Evolutionary conservation across 169 alveolate species (phyloP).

Genomic region (Cryptosporidium tyzzeri): DNA sequence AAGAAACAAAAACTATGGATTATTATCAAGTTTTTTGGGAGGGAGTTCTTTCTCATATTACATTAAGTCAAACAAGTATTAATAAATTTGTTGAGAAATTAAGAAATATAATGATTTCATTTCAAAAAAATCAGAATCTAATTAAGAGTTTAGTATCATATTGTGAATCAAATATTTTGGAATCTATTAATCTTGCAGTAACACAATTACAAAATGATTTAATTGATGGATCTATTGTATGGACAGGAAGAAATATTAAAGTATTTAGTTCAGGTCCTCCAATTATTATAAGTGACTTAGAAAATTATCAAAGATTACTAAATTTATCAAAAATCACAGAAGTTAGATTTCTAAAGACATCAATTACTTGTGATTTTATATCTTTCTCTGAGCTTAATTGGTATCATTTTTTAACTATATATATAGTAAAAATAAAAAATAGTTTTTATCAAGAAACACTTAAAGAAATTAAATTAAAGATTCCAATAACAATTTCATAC

Average conservation of each 20-base stretch:
- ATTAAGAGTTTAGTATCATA: slow-evolving; percentile 12
- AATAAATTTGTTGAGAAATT: slow-evolving; percentile 24
- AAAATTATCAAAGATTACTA: slow-evolving; percentile 18
- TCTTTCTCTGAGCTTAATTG: slow-evolving; percentile 55
- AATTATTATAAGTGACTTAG: slow-evolving; percentile 9
- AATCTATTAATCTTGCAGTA: slow-evolving; percentile 47
- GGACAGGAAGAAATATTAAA: slow-evolving; percentile 72
- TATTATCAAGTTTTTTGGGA: slow-evolving; percentile 61
- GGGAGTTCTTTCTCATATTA: slow-evolving; percentile 47
- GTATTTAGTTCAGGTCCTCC: slow-evolving; percentile 59
- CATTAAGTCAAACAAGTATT: slow-evolving; percentile 10
- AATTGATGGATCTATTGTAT: slow-evolving; percentile 58
- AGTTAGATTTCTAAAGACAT: slow-evolving; percentile 50
- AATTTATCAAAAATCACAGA: slow-evolving; percentile 58
- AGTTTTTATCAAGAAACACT: slow-evolving; percentile 2
- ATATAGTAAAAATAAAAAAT: neutral
- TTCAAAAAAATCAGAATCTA: slow-evolving; percentile 12
- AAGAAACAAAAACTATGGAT: slow-evolving; percentile 1
- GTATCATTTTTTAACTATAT: slow-evolving; percentile 26
- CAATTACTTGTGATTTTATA: slow-evolving; percentile 55
- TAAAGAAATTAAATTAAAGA: slow-evolving; percentile 3
- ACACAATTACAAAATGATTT: slow-evolving; percentile 61
- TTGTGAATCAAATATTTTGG: slow-evolving; percentile 57
- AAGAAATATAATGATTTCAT: neutral
- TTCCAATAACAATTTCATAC: slow-evolving; percentile 26